Base-by-base conservation (phyloP, 345 rosid species). In the Excoecaria cochinchinensis region DNA sequence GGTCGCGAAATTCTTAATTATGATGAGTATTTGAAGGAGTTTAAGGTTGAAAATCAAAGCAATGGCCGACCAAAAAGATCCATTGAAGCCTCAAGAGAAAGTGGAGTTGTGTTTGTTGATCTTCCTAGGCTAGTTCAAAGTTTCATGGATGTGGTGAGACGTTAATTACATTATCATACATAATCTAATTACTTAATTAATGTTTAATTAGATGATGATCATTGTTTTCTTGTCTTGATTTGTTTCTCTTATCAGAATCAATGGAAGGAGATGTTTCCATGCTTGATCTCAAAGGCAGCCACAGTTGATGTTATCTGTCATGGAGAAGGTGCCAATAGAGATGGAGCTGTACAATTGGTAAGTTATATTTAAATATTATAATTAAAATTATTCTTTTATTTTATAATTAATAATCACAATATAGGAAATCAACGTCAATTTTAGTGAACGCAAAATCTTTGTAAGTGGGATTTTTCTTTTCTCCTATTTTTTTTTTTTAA, bases 251-350 rank as follows among this genome's bases (percentile, higher is more conserved):
- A 31, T 31, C 31, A 95, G 99, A 90, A 86, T 83, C 96, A 88
- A 77, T 95, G 99, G 99, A 95, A 86, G 82, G 97, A 94, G 80
- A 90, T 89, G 97, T 95, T 95, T 82, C 93, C 99, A n/a, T 83
- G 93, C 83, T 80, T 95, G 80, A 79, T 95, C 74, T 89, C 99
- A 53, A 95, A 95, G 84, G 98, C 97, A 13, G 95, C 89, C 0
- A 89, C 90, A 0, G 92, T 93, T 31, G 97, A 91, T 85, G 90
- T 91, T 22, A 87, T 95, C 59, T 71, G 88, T 84, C 84, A 77
- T 36, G 99, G 98, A 3, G 98, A 95, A 83, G 97, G 93, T 51
- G 85, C 92, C 19, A 86, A 78, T 22, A 86, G 85, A 82, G 76
- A 93, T 74, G 99, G 99, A 8, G 89, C 92, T 17, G 89, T 90